Evolutionary conservation across 2,329 filamentous ascomycete genomes (phyloP), one percentile per base, ranked within the genome.

Genomic region (Neopestalotiopsis rosae): DNA sequence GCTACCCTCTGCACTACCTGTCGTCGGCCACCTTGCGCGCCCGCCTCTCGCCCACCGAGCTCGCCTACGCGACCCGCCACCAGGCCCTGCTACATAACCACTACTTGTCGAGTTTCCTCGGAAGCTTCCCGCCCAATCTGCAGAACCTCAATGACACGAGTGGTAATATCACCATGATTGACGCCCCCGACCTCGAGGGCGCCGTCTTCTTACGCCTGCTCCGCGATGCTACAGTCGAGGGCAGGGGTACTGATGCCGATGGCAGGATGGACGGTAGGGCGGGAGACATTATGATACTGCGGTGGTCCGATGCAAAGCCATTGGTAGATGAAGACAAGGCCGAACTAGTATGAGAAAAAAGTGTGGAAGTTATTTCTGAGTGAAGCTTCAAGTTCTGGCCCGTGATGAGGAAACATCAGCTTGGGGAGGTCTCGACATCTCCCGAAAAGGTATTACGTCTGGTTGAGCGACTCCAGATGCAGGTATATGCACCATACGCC

Each of bases 131-230:
- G 0, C 82, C 88, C 14, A 86, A 89, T 61, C 81, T 99, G 74
- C 92, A 95, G 79, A 91, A 94, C 73, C 84, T 99, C 67, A 97
- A 98, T 81, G 96, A 99, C 82, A 93, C 92, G 14, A 91, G 92
- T 0, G 95, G 94, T 38, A 95, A 95, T 10, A 91, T 95, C 68
- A 94, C 89, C 82, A 99, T 99, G 96, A 89, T 98, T 38, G 94
- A 97, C 77, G 86, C 88, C 2, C 96, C 96, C 0, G 96, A 98
- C 78, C 82, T 90, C 62, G 92, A 96, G 70, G 86, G 88, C 1
- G 94, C 94, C 7, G 95, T 98, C 2, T 98, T 99, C 80, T 90
- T 94, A 56, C 86, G 95, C 70, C 86, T 93, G 63, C 81, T 95
- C 66, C 86, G 84, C 67, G 89, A 92, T 75, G 83, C 85, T 2